A percentile compares a stretch with the other conserved stretches of the same genome.
Conservation (phyloP, 257 asterid species). For the Fraxinus anomala region DNA sequence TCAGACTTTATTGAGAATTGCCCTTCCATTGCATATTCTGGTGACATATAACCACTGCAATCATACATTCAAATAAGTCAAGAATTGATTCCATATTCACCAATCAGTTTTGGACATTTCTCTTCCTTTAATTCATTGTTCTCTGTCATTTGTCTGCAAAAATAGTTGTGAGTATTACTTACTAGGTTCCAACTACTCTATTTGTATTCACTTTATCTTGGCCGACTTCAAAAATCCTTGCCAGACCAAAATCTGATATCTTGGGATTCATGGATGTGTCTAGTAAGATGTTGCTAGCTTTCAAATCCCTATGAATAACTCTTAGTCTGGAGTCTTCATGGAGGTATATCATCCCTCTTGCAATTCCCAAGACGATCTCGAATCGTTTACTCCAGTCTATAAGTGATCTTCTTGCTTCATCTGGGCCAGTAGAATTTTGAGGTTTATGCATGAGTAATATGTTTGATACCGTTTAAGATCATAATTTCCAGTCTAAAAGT, state of each 20-base stretch:
- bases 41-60: conserved; percentile 49
- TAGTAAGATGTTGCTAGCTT: conserved; percentile 40
- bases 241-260: conserved; percentile 49
- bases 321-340: conserved; percentile 79
- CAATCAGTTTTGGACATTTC: not conserved
- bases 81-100: not conserved
- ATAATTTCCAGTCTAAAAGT: not conserved
- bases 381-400: conserved; percentile 64
- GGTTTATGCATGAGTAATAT: not conserved
- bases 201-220: conserved; percentile 38
- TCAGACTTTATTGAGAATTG: conserved; percentile 38
- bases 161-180: not conserved
- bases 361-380: conserved; percentile 64
- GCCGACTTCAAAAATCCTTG: conserved; percentile 36
- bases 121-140: not conserved
- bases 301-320: conserved; percentile 45
- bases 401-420: conserved; percentile 44
- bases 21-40: conserved; percentile 49
- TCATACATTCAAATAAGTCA: not conserved
- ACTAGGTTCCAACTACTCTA: conserved; percentile 62
- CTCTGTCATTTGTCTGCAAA: not conserved
- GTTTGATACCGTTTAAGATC: not conserved
- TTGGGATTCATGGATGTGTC: conserved; percentile 39
- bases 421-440: conserved; percentile 27
- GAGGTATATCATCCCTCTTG: conserved; percentile 68